These are phyloP conservation scores for Apophysomyces elegans DNA, from an alignment of 371 early-diverging fungal species.

Conservation along the genomic window DNA sequence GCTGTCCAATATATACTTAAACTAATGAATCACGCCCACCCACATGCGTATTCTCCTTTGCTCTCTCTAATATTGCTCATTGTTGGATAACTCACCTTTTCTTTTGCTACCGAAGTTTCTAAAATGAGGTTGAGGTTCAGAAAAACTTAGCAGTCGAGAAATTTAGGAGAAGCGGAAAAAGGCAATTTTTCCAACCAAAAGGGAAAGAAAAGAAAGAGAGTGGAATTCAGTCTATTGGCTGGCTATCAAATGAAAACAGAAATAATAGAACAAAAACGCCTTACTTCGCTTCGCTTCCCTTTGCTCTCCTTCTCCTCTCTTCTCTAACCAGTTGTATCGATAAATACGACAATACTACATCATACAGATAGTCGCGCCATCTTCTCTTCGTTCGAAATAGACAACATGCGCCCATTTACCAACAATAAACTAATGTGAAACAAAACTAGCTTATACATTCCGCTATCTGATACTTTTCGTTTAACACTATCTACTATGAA, in stretches of 20 bases:
- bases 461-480: too few relatives aligned
- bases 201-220: background rate
- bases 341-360: too few relatives aligned
- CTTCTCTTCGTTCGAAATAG: background rate
- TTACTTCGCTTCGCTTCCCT: background rate
- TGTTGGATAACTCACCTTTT: conserved; percentile 1
- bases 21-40: background rate
- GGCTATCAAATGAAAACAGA: conserved; percentile 8
- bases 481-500: too few relatives aligned
- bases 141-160: conserved; percentile 9
- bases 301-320: background rate
- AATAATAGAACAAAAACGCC: background rate
- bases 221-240: conserved; percentile 3
- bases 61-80: background rate
- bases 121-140: background rate
- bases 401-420: too few relatives aligned
- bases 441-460: too few relatives aligned
- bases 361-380: background rate
- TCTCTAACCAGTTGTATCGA: background rate
- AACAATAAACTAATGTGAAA: too few relatives aligned
- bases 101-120: background rate
- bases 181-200: conserved; percentile 11
- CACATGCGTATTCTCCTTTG: background rate
- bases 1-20: background rate
- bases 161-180: conserved; percentile 10